Percentiles rank a stretch among this genome's conserved stretches.
Evolutionary conservation across 257 asterid species (phyloP).

Genomic region (Vinca minor): DNA sequence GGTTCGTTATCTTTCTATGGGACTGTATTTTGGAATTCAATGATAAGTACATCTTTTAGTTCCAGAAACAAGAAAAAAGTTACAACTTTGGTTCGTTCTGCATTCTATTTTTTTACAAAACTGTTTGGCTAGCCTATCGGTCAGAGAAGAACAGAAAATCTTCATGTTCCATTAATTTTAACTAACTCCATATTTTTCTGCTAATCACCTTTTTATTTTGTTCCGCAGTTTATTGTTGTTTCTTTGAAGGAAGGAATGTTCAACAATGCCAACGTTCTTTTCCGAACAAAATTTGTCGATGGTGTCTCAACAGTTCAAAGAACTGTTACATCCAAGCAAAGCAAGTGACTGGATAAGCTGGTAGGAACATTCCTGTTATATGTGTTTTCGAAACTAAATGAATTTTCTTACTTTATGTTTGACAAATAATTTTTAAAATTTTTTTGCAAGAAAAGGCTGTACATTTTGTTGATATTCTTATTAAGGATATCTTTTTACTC

Average conservation of each 20-base stretch:
- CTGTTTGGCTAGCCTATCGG: background rate
- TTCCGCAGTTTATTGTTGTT: constrained; percentile 84
- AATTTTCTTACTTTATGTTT: background rate
- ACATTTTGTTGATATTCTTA: background rate
- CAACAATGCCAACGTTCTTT: constrained; percentile 86
- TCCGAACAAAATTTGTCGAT: constrained; percentile 90
- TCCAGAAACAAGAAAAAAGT: no score
- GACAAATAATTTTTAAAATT: background rate
- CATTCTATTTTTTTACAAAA: background rate
- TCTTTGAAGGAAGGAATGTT: constrained; percentile 97
- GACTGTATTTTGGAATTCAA: background rate
- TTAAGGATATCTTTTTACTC: no score
- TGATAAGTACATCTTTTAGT: background rate
- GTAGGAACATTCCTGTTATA: background rate
- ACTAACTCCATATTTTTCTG: constrained; percentile 4
- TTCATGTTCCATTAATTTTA: background rate
- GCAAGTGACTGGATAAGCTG: constrained; percentile 29
- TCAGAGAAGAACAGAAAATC: no score
- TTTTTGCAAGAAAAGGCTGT: background rate
- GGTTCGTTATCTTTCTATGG: constrained; percentile 33
- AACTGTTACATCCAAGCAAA: constrained; percentile 59
- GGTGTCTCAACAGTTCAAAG: constrained; percentile 99
- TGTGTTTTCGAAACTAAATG: background rate
- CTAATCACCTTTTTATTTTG: constrained; percentile 7
- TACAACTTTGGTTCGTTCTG: background rate